phyloP scores from a whole-genome alignment of 257 asterid genomes.

The Voacanga thouarsii region DNA sequence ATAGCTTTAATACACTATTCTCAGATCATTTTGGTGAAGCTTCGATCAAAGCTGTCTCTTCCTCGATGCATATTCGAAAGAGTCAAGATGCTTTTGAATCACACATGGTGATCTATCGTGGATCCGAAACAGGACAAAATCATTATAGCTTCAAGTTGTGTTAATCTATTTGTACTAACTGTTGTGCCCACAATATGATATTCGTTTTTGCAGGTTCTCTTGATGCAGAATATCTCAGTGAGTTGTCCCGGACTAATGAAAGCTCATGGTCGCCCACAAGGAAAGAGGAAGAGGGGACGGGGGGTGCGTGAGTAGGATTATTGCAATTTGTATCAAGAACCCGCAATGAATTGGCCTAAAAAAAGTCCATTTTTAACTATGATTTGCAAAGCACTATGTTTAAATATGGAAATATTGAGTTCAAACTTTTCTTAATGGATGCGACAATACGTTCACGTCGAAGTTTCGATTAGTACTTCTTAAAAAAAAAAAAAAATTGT shows the following conservation, averaged over 20 bases:
- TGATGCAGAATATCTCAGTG: background rate
- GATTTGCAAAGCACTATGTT: background rate
- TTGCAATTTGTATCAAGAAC: background rate
- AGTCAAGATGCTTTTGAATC: slow-evolving; percentile 2
- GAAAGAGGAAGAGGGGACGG: background rate
- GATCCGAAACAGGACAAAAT: slow-evolving; percentile 8
- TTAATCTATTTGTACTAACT: background rate
- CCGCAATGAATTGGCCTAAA: background rate
- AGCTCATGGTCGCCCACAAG: background rate
- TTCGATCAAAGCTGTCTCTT: background rate
- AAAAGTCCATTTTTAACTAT: background rate
- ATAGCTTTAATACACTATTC: background rate
- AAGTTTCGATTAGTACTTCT: background rate
- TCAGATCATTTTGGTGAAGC: background rate
- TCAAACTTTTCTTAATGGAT: background rate
- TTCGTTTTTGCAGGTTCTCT: background rate
- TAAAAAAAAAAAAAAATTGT: too few relatives aligned
- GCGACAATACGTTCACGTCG: background rate
- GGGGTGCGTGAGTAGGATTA: background rate
- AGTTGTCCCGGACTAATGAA: background rate
- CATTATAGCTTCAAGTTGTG: background rate
- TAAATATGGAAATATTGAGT: background rate
- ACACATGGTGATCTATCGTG: background rate
- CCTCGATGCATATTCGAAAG: background rate
- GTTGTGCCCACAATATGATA: slow-evolving; percentile 2